Evolutionary conservation across 495 filamentous ascomycete species (phyloP).

Genomic region (Penicillium psychrofluorescens): DNA sequence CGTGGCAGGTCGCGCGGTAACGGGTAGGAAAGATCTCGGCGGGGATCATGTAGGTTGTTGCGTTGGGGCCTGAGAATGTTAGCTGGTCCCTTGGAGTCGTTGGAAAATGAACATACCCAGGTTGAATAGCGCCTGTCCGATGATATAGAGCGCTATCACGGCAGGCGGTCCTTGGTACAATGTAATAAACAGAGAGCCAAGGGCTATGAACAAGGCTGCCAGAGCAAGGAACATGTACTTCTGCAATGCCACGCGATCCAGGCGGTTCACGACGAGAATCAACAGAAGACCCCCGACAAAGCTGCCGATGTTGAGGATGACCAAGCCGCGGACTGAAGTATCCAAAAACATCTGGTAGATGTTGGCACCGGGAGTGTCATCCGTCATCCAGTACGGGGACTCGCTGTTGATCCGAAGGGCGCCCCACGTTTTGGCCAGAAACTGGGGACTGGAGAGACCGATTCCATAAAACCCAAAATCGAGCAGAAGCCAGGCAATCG

Average conservation of each 20-base stretch:
- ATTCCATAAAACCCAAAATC: slow-evolving; percentile 54
- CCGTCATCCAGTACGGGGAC: slow-evolving; percentile 31
- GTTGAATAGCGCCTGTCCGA: slow-evolving; percentile 59
- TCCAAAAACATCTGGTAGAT: slow-evolving; percentile 35
- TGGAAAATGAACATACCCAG: slow-evolving; percentile 31
- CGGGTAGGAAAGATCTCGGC: slow-evolving; percentile 57
- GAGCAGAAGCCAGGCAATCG: slow-evolving; percentile 42
- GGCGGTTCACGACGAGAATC: slow-evolving; percentile 34
- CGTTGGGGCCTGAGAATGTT: slow-evolving; percentile 41
- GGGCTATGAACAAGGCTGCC: slow-evolving; percentile 39
- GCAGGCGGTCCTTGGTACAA: slow-evolving; percentile 31
- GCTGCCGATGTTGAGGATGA: slow-evolving; percentile 39
- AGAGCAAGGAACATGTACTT: slow-evolving; percentile 43
- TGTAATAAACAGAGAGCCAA: slow-evolving; percentile 41
- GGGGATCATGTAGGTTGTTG: slow-evolving; percentile 55
- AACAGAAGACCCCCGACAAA: slow-evolving; percentile 38
- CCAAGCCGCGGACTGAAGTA: slow-evolving; percentile 29
- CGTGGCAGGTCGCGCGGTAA: slow-evolving; percentile 50
- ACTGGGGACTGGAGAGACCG: slow-evolving; percentile 39
- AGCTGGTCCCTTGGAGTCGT: not conserved
- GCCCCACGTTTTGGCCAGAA: slow-evolving; percentile 37
- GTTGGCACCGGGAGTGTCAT: slow-evolving; percentile 20
- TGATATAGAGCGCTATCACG: slow-evolving; percentile 48
- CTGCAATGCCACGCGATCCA: slow-evolving; percentile 41
- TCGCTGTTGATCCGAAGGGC: slow-evolving; percentile 21